Evolutionary conservation across 2,329 filamentous ascomycete species (phyloP).

Genomic region (Aspergillus sergii): DNA sequence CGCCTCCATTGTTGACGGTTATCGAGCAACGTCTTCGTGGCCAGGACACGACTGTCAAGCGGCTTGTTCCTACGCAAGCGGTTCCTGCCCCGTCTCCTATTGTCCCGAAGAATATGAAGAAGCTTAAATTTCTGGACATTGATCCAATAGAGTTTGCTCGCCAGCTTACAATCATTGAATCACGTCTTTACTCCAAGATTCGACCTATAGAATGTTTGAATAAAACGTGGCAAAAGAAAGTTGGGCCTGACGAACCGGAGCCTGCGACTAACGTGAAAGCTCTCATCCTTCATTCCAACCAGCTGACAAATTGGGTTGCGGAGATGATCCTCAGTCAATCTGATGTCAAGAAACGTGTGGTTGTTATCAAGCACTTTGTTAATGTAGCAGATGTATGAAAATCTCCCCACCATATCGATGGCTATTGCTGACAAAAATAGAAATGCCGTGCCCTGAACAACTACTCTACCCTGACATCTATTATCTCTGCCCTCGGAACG

Average conservation of each 20-base stretch:
- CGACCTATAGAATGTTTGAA: slow-evolving; percentile 94
- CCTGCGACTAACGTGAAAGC: slow-evolving; percentile 94
- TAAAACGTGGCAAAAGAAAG: slow-evolving; percentile 99
- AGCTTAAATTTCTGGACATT: slow-evolving; percentile 96
- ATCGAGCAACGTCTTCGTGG: slow-evolving; percentile 87
- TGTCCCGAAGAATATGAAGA: slow-evolving; percentile 99
- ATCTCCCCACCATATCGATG: background rate
- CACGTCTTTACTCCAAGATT: slow-evolving; percentile 90
- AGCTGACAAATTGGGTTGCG: slow-evolving; percentile 98
- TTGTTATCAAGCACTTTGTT: slow-evolving; percentile 98
- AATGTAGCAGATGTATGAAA: slow-evolving; percentile 80
- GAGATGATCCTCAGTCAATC: slow-evolving; percentile 97
- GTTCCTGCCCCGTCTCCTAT: slow-evolving; percentile 83
- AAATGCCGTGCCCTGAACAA: slow-evolving; percentile 95
- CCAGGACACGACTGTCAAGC: slow-evolving; percentile 82
- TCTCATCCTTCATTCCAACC: slow-evolving; percentile 95
- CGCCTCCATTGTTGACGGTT: slow-evolving; percentile 78
- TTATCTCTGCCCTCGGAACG: slow-evolving; percentile 92
- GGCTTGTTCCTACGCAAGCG: slow-evolving; percentile 83
- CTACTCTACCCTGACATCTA: slow-evolving; percentile 95
- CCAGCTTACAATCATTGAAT: slow-evolving; percentile 96
- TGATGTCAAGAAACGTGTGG: slow-evolving; percentile 92
- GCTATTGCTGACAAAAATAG: slow-evolving; percentile 47
- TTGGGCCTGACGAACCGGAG: slow-evolving; percentile 69
- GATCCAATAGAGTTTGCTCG: slow-evolving; percentile 96